Evolutionary conservation across 208 protist species (phyloP).

Genomic region (Crithidia expoeki): DNA sequence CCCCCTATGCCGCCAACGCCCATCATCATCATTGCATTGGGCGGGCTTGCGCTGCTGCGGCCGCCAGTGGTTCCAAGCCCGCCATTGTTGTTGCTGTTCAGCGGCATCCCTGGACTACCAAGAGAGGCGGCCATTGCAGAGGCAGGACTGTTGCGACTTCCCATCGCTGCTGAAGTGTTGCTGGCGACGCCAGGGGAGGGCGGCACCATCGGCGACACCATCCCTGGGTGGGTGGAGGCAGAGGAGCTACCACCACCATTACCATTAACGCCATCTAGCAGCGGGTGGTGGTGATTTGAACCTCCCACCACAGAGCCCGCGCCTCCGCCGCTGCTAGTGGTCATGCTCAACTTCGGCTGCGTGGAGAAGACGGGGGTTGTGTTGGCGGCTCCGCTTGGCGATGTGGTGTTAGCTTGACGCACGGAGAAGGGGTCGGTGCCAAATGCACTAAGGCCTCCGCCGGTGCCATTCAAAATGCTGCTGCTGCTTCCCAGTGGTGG

Average conservation of each 20-base stretch:
- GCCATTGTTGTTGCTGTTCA: slow-evolving; percentile 10
- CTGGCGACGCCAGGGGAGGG: slow-evolving; percentile 30
- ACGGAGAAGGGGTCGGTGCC: slow-evolving; percentile 26
- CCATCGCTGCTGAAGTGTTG: slow-evolving; percentile 23
- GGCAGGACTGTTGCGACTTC: slow-evolving; percentile 26
- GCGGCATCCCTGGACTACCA: slow-evolving; percentile 30
- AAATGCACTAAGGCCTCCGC: slow-evolving; percentile 13
- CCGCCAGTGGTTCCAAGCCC: not conserved
- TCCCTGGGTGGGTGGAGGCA: slow-evolving; percentile 16
- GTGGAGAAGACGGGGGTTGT: slow-evolving; percentile 47
- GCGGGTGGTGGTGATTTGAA: slow-evolving; percentile 6
- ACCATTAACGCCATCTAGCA: slow-evolving; percentile 14
- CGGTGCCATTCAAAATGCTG: too few relatives aligned
- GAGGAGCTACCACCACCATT: slow-evolving; percentile 10
- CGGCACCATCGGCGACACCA: slow-evolving; percentile 31
- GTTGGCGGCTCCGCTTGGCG: slow-evolving; percentile 6
- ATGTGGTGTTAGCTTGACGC: slow-evolving; percentile 16
- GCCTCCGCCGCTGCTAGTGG: slow-evolving; percentile 10
- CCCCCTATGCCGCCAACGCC: not conserved
- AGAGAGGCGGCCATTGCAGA: slow-evolving; percentile 16
- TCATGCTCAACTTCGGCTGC: slow-evolving; percentile 33
- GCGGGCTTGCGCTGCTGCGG: slow-evolving; percentile 10
- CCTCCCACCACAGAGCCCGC: not conserved
- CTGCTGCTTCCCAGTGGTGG: too few relatives aligned
- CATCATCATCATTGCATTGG: slow-evolving; percentile 13